Evolutionary conservation across 75 land plant genomes (phyloP), one percentile per base, ranked within the genome.

Genomic region (Pinus tabuliformis): DNA sequence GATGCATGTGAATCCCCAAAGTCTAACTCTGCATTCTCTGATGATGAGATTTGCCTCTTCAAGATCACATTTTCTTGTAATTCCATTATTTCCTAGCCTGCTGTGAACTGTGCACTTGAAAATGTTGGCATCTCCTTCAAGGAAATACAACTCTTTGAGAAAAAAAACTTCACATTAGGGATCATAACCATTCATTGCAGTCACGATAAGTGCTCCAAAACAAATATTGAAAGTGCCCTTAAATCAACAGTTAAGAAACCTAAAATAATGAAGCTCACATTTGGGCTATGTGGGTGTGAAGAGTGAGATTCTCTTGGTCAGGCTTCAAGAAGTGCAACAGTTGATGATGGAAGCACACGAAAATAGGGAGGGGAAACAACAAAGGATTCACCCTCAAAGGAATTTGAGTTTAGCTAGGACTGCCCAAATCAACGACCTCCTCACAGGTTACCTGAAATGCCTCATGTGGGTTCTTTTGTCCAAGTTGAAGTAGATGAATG

Each of bases 201-300:
- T 11, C 81, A 80, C 5, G 92, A 92, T 56, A 86, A 82, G 59
- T 52, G 59, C 30, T 81, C 86, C 59, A 81, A 77, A 54, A 30
- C 83, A n/a, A 73, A 79, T 73, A 65, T 90, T 42, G 90, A 86
- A 26, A 77, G 62, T 64, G 84, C 85, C 21, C 73, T 92, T 1
- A 85, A 80, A 58, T 75, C 82, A 9, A 88, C 94, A 12, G 21
- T 73, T 4, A 92, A 84, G 79, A 87, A 82, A 77, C 86, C 88
- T 5, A 86, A 73, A 33, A 33, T 56, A 4, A 81, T 86, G 75
- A 92, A 88, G 83, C 86, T 92, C 28, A 79, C 90, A 0, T 88
- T n/a, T n/a, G n/a, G 93, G 12, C 85, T 92, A 14, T 92, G 92
- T 68, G 92, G 92, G 24, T 90, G 92, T 68, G 90, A 88, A 72